Evolutionary conservation across 768 basidiomycete species (phyloP).

Genomic region (Plicaturopsis crispa): DNA sequence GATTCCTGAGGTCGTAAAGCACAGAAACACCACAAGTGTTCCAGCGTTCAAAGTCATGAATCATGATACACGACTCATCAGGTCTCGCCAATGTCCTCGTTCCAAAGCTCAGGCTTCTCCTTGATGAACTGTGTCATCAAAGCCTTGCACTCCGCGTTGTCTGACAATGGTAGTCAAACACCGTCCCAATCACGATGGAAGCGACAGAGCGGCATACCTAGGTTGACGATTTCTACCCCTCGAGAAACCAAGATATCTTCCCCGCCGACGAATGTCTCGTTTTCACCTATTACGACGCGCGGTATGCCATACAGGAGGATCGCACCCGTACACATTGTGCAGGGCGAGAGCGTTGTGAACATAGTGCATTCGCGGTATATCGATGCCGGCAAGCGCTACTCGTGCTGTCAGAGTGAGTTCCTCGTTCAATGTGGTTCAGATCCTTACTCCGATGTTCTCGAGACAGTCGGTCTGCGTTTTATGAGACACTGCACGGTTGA

Average conservation of each 20-base stretch:
- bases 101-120: slow-evolving; percentile 54
- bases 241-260: slow-evolving; percentile 43
- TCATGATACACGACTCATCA: no score
- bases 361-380: neutral
- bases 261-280: slow-evolving; percentile 42
- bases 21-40: no score
- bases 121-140: slow-evolving; percentile 52
- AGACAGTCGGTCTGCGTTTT: neutral
- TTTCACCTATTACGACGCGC: slow-evolving; percentile 61
- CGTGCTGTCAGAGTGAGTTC: neutral
- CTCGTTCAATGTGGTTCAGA: neutral
- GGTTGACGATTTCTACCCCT: slow-evolving; percentile 47
- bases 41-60: no score
- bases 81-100: slow-evolving; percentile 52
- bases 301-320: slow-evolving; percentile 58
- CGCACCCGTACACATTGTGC: slow-evolving; percentile 60
- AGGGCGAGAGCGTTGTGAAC: slow-evolving; percentile 25
- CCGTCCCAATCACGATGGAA: neutral
- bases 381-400: neutral
- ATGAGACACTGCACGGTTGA: neutral
- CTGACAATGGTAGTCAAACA: slow-evolving; percentile 15
- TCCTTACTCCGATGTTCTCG: neutral
- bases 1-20: no score
- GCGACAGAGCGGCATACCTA: slow-evolving; percentile 13
- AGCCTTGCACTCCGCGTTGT: slow-evolving; percentile 42